Base-by-base conservation (phyloP, 2,329 filamentous ascomycete species). In the Neofusicoccum laricinum region DNA sequence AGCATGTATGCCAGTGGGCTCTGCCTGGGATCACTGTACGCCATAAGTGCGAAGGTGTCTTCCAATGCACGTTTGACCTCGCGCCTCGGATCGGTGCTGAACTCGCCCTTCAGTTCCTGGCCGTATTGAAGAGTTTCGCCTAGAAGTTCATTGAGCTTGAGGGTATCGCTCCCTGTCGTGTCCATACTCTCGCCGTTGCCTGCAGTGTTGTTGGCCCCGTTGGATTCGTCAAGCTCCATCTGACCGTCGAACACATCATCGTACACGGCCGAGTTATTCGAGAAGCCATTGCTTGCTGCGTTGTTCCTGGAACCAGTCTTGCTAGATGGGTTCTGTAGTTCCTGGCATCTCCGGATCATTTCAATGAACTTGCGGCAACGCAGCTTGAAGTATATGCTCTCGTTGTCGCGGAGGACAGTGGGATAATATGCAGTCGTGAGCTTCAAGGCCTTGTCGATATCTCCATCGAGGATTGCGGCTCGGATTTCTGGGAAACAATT, bases 281-380 rank as follows among this genome's bases (percentile, higher is more conserved):
- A 72, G n/a, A 58, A 45, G 8, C 70, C 68, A 68, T 71, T 69
- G 32, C 61, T 55, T 4, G 69, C 68, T 10, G 11, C 11, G n/a
- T 46, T 57, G 68, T 71, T 69, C 61, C 75, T 69, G 65, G 72
- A 67, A 38, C 67, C 8, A 64, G 69, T 4, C 71, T 73, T 15
- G 72, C 68, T 19, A 72, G 71, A 61, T 67, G 73, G 68, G 65
- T 75, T 69, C 8, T 82, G 80, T 40, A 79, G 76, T 7, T 78
- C 77, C 40, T 82, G 79, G 65, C 70, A 75, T 21, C 65, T 68
- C n/a, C 75, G 67, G 25, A 77, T 71, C 89, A 99, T 94, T 76
- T 99, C 95, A 66, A 98, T 89, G 75, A 98, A 97, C 74, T 95
- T 96, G 66, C 93, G 88, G 73, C 93, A 97, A 69, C 90, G 87